phyloP scores from a whole-genome alignment of 2,329 filamentous ascomycete species.

The Aspergillus melleus region DNA sequence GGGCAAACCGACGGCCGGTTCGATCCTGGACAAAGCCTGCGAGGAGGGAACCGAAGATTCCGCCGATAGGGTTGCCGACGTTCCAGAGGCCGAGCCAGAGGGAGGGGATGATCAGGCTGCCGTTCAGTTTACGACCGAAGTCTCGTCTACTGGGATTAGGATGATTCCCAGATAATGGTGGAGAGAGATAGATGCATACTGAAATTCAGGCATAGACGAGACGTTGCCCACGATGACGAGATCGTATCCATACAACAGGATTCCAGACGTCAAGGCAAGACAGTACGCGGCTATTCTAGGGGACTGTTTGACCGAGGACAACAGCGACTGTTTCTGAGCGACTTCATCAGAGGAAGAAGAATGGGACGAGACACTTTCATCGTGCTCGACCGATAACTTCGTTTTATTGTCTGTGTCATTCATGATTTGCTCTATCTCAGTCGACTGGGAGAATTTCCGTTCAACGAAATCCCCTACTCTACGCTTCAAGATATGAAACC shows the following conservation, averaged over 20 bases:
- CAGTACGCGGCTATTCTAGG: slow-evolving; percentile 17
- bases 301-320: slow-evolving; percentile 6
- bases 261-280: slow-evolving; percentile 20
- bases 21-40: slow-evolving; percentile 46
- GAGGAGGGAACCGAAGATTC: slow-evolving; percentile 38
- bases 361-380: background rate
- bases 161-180: background rate
- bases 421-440: background rate
- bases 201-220: slow-evolving; percentile 22
- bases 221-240: slow-evolving; percentile 33
- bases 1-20: slow-evolving; percentile 38
- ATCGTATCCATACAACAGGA: slow-evolving; percentile 36
- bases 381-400: background rate
- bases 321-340: background rate
- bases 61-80: slow-evolving; percentile 40
- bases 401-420: background rate
- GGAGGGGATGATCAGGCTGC: slow-evolving; percentile 42
- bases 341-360: background rate
- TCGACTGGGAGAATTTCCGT: too few species aligned
- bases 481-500: too few species aligned
- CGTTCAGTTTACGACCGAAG: slow-evolving; percentile 33
- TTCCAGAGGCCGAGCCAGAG: slow-evolving; percentile 50
- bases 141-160: slow-evolving; percentile 20
- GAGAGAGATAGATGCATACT: slow-evolving; percentile 9
- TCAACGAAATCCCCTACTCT: too few species aligned